Evolutionary conservation across 192 early-diverging fungal genomes (phyloP).

Genomic region (Chytriomyces confervae): DNA sequence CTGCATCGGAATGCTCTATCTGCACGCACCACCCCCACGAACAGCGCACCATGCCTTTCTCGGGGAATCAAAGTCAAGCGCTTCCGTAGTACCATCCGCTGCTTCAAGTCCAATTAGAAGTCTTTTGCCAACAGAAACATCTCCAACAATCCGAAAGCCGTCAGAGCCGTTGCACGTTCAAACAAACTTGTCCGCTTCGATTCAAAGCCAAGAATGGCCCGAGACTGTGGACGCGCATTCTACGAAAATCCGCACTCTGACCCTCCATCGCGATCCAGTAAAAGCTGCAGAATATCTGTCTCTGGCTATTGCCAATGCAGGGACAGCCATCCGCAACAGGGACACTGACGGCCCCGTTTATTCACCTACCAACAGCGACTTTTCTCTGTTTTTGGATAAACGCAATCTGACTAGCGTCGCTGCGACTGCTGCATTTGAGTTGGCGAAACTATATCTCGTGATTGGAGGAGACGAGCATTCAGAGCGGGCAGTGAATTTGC

Average conservation of each 20-base stretch:
- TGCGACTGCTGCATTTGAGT: neutral
- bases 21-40: constrained; percentile 3
- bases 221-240: neutral
- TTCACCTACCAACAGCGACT: too few species aligned
- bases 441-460: neutral
- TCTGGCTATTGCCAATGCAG: neutral
- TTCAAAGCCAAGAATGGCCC: neutral
- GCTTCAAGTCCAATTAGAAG: neutral
- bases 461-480: neutral
- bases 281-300: neutral
- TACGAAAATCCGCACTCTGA: neutral
- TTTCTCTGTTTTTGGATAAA: too few species aligned
- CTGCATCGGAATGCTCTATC: constrained; percentile 18
- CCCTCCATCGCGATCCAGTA: neutral
- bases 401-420: neutral
- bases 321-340: neutral
- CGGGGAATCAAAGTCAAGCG: neutral
- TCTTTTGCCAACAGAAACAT: neutral
- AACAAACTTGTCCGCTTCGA: neutral
- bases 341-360: neutral
- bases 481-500: neutral
- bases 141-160: too few species aligned
- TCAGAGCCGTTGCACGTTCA: too few species aligned
- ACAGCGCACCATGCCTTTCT: neutral
- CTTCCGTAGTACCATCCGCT: too few species aligned